Percentiles rank a stretch among this genome's conserved stretches.
Conservation (phyloP, 352 stramenopile species). For the Globisporangium heterothallicum region DNA sequence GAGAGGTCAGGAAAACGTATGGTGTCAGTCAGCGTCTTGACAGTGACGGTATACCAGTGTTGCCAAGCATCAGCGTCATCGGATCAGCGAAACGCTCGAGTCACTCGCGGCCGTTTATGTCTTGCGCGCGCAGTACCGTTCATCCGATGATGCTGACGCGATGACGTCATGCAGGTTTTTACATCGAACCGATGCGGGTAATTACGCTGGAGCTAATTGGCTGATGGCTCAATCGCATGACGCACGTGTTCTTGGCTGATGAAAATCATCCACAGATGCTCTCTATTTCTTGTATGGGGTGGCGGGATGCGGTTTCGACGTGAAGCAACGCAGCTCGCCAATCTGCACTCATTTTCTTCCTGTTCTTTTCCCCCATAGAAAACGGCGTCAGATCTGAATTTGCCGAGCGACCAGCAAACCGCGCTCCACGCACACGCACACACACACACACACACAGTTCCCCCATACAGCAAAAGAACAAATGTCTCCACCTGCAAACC, state of each 20-base stretch:
- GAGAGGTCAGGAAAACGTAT: too few relatives aligned
- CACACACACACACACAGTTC: background rate
- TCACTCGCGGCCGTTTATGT: background rate
- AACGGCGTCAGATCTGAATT: constrained; percentile 11
- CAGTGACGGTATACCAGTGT: too few relatives aligned
- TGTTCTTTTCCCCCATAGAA: background rate
- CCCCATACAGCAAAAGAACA: too few relatives aligned
- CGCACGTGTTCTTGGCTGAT: background rate
- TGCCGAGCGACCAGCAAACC: constrained; percentile 1
- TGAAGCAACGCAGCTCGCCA: background rate
- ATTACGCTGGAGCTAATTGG: constrained; percentile 10
- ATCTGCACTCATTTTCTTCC: background rate
- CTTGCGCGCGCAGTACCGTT: background rate
- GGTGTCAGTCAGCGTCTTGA: too few relatives aligned
- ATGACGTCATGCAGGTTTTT: constrained; percentile 14
- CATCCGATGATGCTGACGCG: constrained; percentile 4
- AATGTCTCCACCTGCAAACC: constrained; percentile 37
- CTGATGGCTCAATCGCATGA: constrained; percentile 1
- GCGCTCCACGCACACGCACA: background rate
- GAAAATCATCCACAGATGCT: too few relatives aligned
- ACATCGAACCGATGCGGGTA: constrained; percentile 6
- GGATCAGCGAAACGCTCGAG: too few relatives aligned
- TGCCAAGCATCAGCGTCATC: too few relatives aligned
- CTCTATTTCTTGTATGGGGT: too few relatives aligned
- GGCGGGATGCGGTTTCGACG: background rate